phyloP scores from a whole-genome alignment of 1,284 basidiomycete genomes.

The Neotropicomus parvogracilis region DNA sequence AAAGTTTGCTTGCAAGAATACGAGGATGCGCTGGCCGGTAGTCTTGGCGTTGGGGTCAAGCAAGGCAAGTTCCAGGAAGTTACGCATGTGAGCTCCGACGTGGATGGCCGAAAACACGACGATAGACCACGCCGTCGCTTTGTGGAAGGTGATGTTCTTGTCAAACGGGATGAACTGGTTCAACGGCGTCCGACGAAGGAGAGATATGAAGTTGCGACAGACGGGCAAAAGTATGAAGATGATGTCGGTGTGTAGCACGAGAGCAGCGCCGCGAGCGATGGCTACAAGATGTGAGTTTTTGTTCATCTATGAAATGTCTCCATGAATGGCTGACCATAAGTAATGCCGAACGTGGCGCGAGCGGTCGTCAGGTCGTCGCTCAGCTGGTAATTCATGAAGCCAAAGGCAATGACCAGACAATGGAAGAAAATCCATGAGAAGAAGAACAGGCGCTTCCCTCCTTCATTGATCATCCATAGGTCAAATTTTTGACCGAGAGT shows the following conservation, averaged over 20 bases:
- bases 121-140: conserved; percentile 84
- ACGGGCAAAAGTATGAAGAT: conserved; percentile 88
- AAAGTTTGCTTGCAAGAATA: conserved; percentile 77
- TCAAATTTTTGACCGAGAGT: conserved; percentile 48
- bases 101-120: conserved; percentile 72
- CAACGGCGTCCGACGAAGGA: conserved; percentile 76
- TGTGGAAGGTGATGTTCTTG: conserved; percentile 86
- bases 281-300: conserved; percentile 39
- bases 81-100: conserved; percentile 74
- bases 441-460: conserved; percentile 74
- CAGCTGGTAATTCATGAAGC: conserved; percentile 70
- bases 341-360: conserved; percentile 64
- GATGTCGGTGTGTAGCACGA: conserved; percentile 83
- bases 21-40: conserved; percentile 51
- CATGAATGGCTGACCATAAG: conserved; percentile 58
- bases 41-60: conserved; percentile 50
- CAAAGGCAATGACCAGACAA: conserved; percentile 67
- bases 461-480: conserved; percentile 91
- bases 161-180: conserved; percentile 87
- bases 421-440: conserved; percentile 75
- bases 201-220: conserved; percentile 86
- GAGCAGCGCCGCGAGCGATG: conserved; percentile 78
- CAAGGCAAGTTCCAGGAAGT: conserved; percentile 69
- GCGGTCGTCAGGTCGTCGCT: conserved; percentile 74
- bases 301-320: background rate